These are phyloP conservation scores for Colletotrichum simmondsii DNA, from an alignment of 2,329 filamentous ascomycete species.

Conservation along the genomic window DNA sequence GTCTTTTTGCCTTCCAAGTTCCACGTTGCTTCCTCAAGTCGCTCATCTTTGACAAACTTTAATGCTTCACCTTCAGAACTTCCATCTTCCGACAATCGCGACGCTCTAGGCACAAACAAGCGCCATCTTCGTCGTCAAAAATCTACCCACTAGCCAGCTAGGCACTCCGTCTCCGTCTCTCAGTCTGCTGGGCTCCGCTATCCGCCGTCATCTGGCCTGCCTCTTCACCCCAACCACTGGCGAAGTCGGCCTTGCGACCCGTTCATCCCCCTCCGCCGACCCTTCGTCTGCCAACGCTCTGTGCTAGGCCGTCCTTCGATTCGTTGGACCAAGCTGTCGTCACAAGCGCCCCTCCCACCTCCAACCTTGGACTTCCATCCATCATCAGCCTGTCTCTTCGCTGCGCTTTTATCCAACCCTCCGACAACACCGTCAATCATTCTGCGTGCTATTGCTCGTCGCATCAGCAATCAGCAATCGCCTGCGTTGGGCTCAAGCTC, in stretches of 20 bases:
- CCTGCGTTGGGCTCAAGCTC: constrained; percentile 27
- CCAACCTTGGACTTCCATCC: neutral
- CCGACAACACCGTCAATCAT: neutral
- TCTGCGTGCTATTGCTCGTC: neutral
- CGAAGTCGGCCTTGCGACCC: constrained; percentile 7
- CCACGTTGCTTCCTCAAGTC: neutral
- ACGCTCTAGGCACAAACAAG: neutral
- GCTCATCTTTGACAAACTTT: neutral
- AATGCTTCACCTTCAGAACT: neutral
- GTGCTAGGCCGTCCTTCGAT: constrained; percentile 15
- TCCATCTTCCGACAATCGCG: neutral
- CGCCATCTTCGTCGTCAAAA: neutral
- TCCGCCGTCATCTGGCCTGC: neutral
- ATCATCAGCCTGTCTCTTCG: neutral
- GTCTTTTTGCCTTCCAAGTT: neutral
- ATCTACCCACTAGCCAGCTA: neutral
- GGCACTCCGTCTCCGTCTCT: neutral
- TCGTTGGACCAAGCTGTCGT: constrained; percentile 18
- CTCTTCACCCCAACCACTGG: neutral
- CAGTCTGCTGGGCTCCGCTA: neutral
- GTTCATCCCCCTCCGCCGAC: neutral
- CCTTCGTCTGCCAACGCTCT: constrained; percentile 14
- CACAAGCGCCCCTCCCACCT: neutral
- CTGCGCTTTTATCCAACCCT: neutral
- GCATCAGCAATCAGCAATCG: neutral